Evolutionary conservation across 108 stramenopile genomes (phyloP).

Genomic region (Craspedostauros australis): DNA sequence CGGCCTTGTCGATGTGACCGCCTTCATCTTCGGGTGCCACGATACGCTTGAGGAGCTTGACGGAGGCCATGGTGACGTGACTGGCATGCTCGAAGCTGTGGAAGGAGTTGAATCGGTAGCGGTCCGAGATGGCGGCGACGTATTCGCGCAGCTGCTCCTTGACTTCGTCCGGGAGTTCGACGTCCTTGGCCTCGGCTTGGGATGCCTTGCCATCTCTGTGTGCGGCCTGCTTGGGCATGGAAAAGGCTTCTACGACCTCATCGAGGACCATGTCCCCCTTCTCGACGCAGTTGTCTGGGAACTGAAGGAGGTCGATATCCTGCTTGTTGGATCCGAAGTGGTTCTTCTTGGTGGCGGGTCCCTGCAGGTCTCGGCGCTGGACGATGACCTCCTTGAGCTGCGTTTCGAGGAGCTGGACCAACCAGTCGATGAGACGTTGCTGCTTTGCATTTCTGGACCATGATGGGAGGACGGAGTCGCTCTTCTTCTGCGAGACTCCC

Average conservation of each 20-base stretch:
- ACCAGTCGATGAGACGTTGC: neutral
- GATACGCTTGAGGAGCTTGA: too few relatives aligned
- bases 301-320: too few relatives aligned
- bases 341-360: too few relatives aligned
- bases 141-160: constrained; percentile 5
- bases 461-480: too few relatives aligned
- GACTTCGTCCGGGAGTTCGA: neutral
- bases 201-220: neutral
- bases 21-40: too few relatives aligned
- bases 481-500: too few relatives aligned
- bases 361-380: too few relatives aligned
- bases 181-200: neutral
- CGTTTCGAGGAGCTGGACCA: neutral
- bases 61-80: too few relatives aligned
- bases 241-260: neutral
- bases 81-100: constrained; percentile 37
- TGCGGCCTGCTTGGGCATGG: neutral
- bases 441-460: too few relatives aligned
- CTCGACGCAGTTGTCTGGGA: neutral
- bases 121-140: neutral
- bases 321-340: too few relatives aligned
- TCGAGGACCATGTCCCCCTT: neutral
- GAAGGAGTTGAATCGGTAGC: constrained; percentile 22
- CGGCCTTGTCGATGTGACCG: too few relatives aligned
- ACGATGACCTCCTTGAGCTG: neutral